phyloP scores from a whole-genome alignment of 371 early-diverging fungal genomes.

The Mortierella sp. region DNA sequence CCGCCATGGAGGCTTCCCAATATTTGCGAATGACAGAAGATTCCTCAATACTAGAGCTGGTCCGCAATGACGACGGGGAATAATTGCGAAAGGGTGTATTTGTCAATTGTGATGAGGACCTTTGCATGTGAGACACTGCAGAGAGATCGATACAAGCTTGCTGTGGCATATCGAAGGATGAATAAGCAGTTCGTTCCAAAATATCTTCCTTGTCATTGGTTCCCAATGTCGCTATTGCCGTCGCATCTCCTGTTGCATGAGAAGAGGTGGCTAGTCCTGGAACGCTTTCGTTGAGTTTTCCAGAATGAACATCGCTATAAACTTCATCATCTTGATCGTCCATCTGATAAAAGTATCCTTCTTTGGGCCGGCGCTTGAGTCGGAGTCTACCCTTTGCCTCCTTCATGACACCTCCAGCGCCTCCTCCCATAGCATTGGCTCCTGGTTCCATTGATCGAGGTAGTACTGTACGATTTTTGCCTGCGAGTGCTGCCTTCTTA shows the following conservation, averaged over 20 bases:
- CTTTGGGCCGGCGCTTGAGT: conserved; percentile 16
- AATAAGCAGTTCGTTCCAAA: background rate
- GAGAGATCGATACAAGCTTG: background rate
- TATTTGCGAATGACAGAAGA: conserved; percentile 40
- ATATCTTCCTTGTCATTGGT: background rate
- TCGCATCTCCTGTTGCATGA: background rate
- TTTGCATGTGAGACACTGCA: background rate
- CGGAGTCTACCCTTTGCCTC: conserved; percentile 19
- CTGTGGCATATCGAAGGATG: background rate
- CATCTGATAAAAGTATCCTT: conserved; percentile 42
- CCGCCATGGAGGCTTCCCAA: conserved; percentile 46
- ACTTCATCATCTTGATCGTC: conserved; percentile 30
- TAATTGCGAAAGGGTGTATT: conserved; percentile 4
- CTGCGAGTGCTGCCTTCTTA: background rate
- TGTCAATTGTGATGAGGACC: background rate
- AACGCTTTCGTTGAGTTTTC: background rate
- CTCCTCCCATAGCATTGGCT: background rate
- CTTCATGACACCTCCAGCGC: conserved; percentile 18
- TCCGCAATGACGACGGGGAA: conserved; percentile 29
- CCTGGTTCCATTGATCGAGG: background rate
- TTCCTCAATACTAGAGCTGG: conserved; percentile 18
- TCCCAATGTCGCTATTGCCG: background rate
- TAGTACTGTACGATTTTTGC: background rate
- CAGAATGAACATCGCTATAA: background rate
- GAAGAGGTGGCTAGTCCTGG: background rate